phyloP scores from a whole-genome alignment of 331 rosid species.

The Erythrophleum ivorense region DNA sequence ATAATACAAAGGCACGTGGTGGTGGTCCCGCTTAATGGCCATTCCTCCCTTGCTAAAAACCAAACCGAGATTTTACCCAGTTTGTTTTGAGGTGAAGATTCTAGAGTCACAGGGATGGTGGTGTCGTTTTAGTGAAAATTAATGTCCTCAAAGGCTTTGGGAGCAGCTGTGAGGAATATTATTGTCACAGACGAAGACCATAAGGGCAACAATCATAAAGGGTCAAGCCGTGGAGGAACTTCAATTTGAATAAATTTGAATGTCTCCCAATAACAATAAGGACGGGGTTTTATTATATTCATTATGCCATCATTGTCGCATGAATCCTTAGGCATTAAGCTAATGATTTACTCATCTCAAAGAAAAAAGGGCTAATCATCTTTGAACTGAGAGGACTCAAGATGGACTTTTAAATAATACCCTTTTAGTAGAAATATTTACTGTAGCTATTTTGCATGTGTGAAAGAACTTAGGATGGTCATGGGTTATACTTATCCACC shows the following conservation, averaged over 20 bases:
- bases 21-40: conserved; percentile 38
- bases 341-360: not conserved
- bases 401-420: no score
- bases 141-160: not conserved
- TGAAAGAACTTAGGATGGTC: not conserved
- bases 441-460: no score
- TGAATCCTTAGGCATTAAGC: not conserved
- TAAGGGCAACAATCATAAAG: not conserved
- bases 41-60: not conserved
- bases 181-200: not conserved
- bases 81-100: not conserved
- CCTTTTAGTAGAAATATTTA: no score
- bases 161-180: conserved; percentile 1
- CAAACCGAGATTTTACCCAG: not conserved
- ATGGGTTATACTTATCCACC: not conserved
- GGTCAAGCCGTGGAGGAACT: not conserved
- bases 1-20: conserved; percentile 33
- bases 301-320: conserved; percentile 3
- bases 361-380: no score
- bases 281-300: not conserved
- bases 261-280: not conserved
- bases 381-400: no score
- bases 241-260: conserved; percentile 37
- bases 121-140: not conserved
- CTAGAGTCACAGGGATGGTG: not conserved